These are phyloP conservation scores for Epicoccum sorghinum DNA, from an alignment of 2,329 filamentous ascomycete genomes.

Conservation along the genomic window DNA sequence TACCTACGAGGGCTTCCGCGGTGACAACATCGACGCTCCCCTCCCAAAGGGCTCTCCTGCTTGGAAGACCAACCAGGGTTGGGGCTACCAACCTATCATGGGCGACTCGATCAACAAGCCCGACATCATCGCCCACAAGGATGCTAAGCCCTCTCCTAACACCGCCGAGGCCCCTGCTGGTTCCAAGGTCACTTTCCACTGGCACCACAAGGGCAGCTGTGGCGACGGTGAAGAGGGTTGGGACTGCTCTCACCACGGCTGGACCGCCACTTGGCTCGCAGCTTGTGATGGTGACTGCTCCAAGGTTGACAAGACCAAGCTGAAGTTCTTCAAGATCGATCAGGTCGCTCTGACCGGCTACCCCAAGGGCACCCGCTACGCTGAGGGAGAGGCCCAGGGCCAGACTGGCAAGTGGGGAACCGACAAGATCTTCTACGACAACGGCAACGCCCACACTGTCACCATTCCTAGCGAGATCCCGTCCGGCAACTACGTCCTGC, in stretches of 20 bases:
- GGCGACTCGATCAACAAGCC: conserved; percentile 32
- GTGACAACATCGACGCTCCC: conserved; percentile 30
- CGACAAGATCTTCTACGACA: conserved; percentile 44
- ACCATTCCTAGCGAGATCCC: conserved; percentile 42
- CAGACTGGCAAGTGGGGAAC: conserved; percentile 42
- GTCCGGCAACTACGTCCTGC: conserved; percentile 44
- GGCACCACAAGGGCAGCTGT: conserved; percentile 39
- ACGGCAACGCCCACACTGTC: conserved; percentile 39
- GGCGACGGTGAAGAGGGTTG: conserved; percentile 35
- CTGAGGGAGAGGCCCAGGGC: conserved; percentile 24
- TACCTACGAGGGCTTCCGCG: conserved; percentile 39
- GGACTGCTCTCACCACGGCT: conserved; percentile 44
- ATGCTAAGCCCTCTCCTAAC: conserved; percentile 38
- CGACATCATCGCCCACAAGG: conserved; percentile 42
- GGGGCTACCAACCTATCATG: conserved; percentile 40
- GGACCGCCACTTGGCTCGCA: conserved; percentile 41
- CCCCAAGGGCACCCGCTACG: conserved; percentile 34
- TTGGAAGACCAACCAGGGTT: conserved; percentile 43
- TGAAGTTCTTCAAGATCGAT: conserved; percentile 46
- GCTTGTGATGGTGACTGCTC: conserved; percentile 43
- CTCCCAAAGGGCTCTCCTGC: conserved; percentile 37
- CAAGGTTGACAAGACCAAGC: conserved; percentile 36
- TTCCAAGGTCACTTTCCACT: conserved; percentile 38
- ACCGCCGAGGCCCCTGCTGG: conserved; percentile 37
- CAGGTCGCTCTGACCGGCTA: conserved; percentile 36